Conservation (phyloP, 257 asterid species). For the Buddleja alternifolia region DNA sequence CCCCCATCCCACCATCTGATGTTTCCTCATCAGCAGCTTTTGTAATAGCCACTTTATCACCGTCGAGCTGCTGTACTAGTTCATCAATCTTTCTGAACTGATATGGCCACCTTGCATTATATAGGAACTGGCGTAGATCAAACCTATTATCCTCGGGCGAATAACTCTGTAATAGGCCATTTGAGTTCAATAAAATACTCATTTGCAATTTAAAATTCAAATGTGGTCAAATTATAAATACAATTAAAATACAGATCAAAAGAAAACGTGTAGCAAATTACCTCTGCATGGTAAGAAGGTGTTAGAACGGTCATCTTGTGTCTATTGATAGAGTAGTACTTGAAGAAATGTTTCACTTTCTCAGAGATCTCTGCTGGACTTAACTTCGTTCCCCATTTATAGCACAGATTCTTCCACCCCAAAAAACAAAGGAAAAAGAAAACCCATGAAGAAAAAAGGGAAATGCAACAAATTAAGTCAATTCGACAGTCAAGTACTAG, state of each 20-base stretch:
- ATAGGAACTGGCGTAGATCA: constrained; percentile 89
- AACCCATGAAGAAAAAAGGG: background rate
- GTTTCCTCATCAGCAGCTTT: constrained; percentile 13
- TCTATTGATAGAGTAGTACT: constrained; percentile 87
- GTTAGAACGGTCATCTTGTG: constrained; percentile 96
- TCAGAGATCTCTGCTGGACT: constrained; percentile 80
- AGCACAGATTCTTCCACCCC: constrained; percentile 78
- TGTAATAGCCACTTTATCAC: constrained; percentile 35
- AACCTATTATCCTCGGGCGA: constrained; percentile 94
- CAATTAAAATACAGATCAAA: background rate
- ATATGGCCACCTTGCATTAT: constrained; percentile 87
- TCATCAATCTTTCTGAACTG: constrained; percentile 86
- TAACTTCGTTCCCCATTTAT: constrained; percentile 79
- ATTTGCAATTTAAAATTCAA: background rate
- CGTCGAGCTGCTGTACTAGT: constrained; percentile 55
- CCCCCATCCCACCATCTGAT: constrained; percentile 73
- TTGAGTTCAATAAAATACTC: background rate
- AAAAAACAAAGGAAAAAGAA: constrained; percentile 1
- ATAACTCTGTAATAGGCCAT: constrained; percentile 49
- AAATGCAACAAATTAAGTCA: background rate
- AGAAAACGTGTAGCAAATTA: constrained; percentile 23
- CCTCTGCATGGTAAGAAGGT: constrained; percentile 96
- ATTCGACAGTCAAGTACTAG: background rate
- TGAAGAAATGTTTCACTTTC: constrained; percentile 90
- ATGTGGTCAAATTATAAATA: background rate